These are phyloP conservation scores for Firmiana major DNA, from an alignment of 345 rosid genomes.

Conservation along the genomic window DNA sequence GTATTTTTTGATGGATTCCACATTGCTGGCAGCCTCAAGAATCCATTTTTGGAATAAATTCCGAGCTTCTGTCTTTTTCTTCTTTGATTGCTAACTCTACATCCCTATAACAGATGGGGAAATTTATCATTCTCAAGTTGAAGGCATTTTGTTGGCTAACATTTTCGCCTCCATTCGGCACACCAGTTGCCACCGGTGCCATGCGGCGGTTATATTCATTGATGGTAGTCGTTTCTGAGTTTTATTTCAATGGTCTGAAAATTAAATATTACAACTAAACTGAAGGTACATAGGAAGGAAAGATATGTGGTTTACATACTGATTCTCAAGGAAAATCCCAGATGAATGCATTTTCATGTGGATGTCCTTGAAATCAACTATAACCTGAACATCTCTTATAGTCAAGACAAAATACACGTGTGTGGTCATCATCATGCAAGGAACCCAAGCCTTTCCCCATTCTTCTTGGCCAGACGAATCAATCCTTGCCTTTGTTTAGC, in stretches of 20 bases:
- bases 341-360: slow-evolving; percentile 9
- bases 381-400: slow-evolving; percentile 4
- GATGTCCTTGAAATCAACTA: slow-evolving; percentile 7
- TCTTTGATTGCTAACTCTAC: too few relatives aligned
- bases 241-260: not conserved
- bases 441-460: slow-evolving; percentile 93
- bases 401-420: slow-evolving; percentile 1
- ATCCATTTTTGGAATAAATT: not conserved
- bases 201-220: too few relatives aligned
- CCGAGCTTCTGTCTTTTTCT: too few relatives aligned
- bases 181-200: too few relatives aligned
- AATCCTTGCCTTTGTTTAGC: slow-evolving; percentile 94
- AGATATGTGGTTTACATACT: slow-evolving; percentile 11
- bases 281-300: slow-evolving; percentile 6
- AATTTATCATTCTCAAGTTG: too few relatives aligned
- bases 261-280: slow-evolving; percentile 13
- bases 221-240: not conserved
- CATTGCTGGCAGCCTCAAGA: not conserved
- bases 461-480: slow-evolving; percentile 94
- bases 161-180: too few relatives aligned
- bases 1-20: not conserved
- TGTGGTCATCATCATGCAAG: slow-evolving; percentile 47
- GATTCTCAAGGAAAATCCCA: slow-evolving; percentile 2
- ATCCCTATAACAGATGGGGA: too few relatives aligned
- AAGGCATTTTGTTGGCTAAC: too few relatives aligned